Base-by-base conservation (phyloP, 2,329 filamentous ascomycete genomes). In the Orbilia blumenaviensis region DNA sequence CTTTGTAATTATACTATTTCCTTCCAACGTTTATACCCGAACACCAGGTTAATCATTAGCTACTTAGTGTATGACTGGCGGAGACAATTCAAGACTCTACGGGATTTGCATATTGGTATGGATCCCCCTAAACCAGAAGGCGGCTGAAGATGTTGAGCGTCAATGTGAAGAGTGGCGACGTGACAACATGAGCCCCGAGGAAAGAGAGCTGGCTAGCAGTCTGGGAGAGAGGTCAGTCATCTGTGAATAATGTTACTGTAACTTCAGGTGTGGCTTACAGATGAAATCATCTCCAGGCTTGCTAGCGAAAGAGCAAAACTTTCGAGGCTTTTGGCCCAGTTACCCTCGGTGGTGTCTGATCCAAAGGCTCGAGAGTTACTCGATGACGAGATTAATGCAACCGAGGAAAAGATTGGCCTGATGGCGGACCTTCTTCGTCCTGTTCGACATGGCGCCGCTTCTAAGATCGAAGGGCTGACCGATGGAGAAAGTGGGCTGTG, bases 381-480 rank as follows among this genome's bases (percentile, higher is more conserved):
- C 25, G 95, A 98, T 81, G 95, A 98, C 71, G 90, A 97, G 81
- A 99, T 99, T 82, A 96, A 94, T 81, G 88, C 92, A 0, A 94
- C 97, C 7, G 95, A 99, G 83, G 95, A 99, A 84, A 98, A 97
- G 84, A 99, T 99, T 80, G 89, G 89, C 32, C 86, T 99, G 66
- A 99, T 99, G 95, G 93, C 94, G 1, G 95, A 99, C 83, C 91
- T 99, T 84, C 85, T 99, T 78, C 89, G 94, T 74, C 95, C 95
- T 14, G 89, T 99, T 79, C 88, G 95, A 79, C 95, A 98, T 82
- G 95, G 93, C 36, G 95, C 95, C 48, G 94, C 95, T 29, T 94
- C 94, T 60, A 98, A 97, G 84, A 99, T 99, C 77, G 95, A 99
- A 82, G 95, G 95, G 18, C 86, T 99, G 77, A 98, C 94, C 0